Base-by-base conservation (phyloP, 176 grass and related monocot species). In the Phoenix roebelenii region DNA sequence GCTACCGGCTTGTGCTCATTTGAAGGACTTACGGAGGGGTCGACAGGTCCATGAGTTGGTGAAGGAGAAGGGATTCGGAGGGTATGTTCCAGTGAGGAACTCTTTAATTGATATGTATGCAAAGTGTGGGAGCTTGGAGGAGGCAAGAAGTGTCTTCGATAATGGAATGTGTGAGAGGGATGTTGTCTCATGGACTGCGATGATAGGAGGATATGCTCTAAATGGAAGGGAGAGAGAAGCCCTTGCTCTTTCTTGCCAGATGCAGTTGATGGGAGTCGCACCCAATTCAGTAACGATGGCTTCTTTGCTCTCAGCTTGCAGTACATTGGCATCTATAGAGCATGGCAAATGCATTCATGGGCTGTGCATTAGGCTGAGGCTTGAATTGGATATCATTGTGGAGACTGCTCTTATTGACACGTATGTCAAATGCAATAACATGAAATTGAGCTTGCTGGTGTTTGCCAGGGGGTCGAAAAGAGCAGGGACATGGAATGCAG, bases 31-130 rank as follows among this genome's bases (percentile, higher is more conserved):
- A 64, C 55, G 28, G 20, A 74, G 50, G 2, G 87, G 87, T 10
- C 74, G 75, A 72, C 15, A 65, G 24, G 59, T 90, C 59, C 82
- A 85, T 32, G 3, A 66, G 68, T 50, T 85, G 75, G 68, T 66
- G 20, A 78, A 73, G 19, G 75, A 59, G 68, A 64, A 54, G 52
- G 68, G 82, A 18, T 72, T 90, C 18, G 77, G 18, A 32, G 53
- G 15, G n/a, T 79, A 82, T 49, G 64, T 60, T 10, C 52, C 51
- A 2, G 87, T 90, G 44, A 72, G 70, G 51, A 85, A 85, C 7
- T 69, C 82, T 10, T 59, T 90, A 71, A 73, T 90, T 4, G 82
- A 90, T 49, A 90, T 90, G 87, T 90, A 90, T 7, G 78, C 82
- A 3, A 89, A 82, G 52, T 89, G 86, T 2, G 75, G 72, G 68